Evolutionary conservation across 129 eudicot genomes (phyloP).

Genomic region (Lonicera japonica): DNA sequence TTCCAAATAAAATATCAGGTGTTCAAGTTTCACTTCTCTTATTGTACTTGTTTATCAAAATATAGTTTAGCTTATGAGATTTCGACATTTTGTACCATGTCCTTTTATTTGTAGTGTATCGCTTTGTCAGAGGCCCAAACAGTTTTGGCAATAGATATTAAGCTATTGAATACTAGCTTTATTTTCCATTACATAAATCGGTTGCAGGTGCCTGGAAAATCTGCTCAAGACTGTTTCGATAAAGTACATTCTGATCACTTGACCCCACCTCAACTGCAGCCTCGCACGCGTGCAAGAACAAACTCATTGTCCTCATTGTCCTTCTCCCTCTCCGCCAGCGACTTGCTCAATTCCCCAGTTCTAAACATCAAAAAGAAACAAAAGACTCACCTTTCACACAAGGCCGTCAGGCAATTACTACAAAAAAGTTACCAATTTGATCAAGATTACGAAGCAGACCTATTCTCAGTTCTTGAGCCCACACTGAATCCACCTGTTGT

Average conservation of each 20-base stretch:
- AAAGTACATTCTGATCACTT: slow-evolving; percentile 64
- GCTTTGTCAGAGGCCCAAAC: too few relatives aligned
- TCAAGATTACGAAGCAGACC: slow-evolving; percentile 46
- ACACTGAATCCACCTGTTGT: slow-evolving; percentile 18
- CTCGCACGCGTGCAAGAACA: slow-evolving; percentile 47
- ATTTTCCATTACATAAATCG: slow-evolving; percentile 7
- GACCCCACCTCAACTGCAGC: slow-evolving; percentile 70
- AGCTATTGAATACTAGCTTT: background rate
- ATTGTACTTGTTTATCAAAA: background rate
- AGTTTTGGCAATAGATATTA: too few relatives aligned
- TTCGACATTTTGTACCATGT: background rate
- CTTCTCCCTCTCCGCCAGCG: slow-evolving; percentile 33
- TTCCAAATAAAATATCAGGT: too few relatives aligned
- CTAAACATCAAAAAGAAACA: slow-evolving; percentile 41
- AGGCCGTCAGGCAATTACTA: slow-evolving; percentile 52
- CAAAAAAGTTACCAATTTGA: slow-evolving; percentile 45
- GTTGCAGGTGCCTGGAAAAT: slow-evolving; percentile 90
- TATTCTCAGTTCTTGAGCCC: slow-evolving; percentile 66
- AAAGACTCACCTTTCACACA: slow-evolving; percentile 48
- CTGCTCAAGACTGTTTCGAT: slow-evolving; percentile 87
- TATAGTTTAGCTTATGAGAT: background rate
- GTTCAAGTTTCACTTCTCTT: too few relatives aligned
- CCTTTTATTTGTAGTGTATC: too few relatives aligned
- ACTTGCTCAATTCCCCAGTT: slow-evolving; percentile 40
- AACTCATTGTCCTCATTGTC: slow-evolving; percentile 26